Evolutionary conservation across 345 rosid species (phyloP), one percentile per base, ranked within the genome.

Genomic region (Boechera stricta): DNA sequence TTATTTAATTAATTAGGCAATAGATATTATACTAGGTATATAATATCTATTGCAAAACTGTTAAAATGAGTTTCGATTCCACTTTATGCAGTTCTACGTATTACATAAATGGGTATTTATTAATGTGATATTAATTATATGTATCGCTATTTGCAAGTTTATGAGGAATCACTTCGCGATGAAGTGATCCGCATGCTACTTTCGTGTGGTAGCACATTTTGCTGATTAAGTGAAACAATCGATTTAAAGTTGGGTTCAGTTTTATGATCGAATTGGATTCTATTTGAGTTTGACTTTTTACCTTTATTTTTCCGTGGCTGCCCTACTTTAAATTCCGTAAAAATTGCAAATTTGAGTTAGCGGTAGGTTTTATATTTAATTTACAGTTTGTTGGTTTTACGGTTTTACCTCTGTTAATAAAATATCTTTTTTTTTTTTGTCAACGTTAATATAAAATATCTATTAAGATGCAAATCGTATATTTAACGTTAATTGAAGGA

Each of bases 131-230:
- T 16, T 44, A 13, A 1, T 69, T 55, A 69, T 6, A 56, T 31
- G 44, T 71, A 44, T 71, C 24, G 44, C 44, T 32, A 42, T 18
- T 65, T 24, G 49, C 59, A 75, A 56, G 44, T 64, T 66, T 41
- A 41, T n/a, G 71, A 38, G 52, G 67, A 57, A 58, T 67, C 73
- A 68, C 61, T 75, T 75, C 36, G 54, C 35, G 52, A 47, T 38
- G 54, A 75, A 67, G 79, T 66, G 78, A 74, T 66, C 51, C 24
- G 44, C 73, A 75, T 36, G 67, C 68, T 59, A 58, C 67, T 75
- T 59, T 67, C 48, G 44, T 28, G 60, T 59, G 35, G 53, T 51
- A n/a, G 8, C 79, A 75, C 61, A 59, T 48, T 67, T 67, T 57
- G 51, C 58, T 18, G 18, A 41, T 62, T 21, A 36, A 12, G 33